Conservation (phyloP, 1,139 yeast genomes). For the Ashbya aceris region DNA sequence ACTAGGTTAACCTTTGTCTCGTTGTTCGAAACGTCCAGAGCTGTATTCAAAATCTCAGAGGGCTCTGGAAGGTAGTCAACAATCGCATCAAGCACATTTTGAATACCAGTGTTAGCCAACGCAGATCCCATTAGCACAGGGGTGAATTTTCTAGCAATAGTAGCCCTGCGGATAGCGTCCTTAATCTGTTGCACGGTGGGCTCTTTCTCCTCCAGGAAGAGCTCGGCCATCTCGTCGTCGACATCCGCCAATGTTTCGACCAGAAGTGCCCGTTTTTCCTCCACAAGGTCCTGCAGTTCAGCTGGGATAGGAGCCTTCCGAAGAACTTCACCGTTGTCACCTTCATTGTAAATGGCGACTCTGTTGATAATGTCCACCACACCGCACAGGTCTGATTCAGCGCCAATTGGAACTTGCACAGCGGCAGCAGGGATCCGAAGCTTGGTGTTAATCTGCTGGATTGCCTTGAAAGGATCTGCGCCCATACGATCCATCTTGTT, state of each 20-base stretch:
- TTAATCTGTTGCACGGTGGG: conserved; percentile 79
- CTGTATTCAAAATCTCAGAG: conserved; percentile 82
- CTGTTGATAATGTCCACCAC: conserved; percentile 85
- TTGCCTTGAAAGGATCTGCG: conserved; percentile 90
- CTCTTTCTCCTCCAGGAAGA: conserved; percentile 80
- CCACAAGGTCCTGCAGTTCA: conserved; percentile 63
- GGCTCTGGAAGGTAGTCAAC: conserved; percentile 96
- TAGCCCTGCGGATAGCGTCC: conserved; percentile 84
- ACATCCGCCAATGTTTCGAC: conserved; percentile 96
- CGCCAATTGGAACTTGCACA: conserved; percentile 93
- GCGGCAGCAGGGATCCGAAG: conserved; percentile 95
- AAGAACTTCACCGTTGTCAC: conserved; percentile 79
- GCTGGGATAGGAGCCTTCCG: conserved; percentile 61
- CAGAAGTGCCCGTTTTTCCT: conserved; percentile 71
- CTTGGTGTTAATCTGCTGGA: conserved; percentile 80
- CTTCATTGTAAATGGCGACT: conserved; percentile 83
- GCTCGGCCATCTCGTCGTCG: conserved; percentile 93
- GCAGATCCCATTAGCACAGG: conserved; percentile 99
- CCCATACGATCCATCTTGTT: conserved; percentile 99
- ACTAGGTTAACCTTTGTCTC: conserved; percentile 67
- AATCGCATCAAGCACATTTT: conserved; percentile 90
- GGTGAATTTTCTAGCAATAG: conserved; percentile 93
- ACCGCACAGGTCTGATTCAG: conserved; percentile 77
- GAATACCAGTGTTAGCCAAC: conserved; percentile 88
- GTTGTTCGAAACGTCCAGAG: conserved; percentile 62